Conservation (phyloP, 306 rosid species). For the Vigna trinervia region DNA sequence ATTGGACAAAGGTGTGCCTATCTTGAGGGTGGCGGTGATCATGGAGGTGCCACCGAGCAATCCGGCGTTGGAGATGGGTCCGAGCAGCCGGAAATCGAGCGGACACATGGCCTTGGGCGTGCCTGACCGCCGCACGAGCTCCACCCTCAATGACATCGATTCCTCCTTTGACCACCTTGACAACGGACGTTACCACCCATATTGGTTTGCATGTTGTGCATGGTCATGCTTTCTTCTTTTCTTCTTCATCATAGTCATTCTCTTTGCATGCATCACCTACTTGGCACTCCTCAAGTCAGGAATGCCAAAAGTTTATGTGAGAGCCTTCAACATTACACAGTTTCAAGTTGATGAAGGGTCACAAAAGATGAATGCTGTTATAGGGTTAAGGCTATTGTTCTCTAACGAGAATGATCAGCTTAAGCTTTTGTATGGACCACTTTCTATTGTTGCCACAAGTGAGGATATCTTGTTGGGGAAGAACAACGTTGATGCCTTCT, state of each 20-base stretch:
- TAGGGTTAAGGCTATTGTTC: constrained; percentile 36
- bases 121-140: not conserved
- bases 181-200: constrained; percentile 18
- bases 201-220: constrained; percentile 45
- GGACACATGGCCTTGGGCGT: constrained; percentile 43
- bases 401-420: constrained; percentile 54
- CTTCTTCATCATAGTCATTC: constrained; percentile 34
- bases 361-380: not conserved
- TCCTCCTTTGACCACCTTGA: constrained; percentile 26
- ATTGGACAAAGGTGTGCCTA: not conserved
- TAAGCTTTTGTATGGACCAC: constrained; percentile 42
- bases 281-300: constrained; percentile 48
- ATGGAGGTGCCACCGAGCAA: constrained; percentile 29
- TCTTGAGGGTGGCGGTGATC: constrained; percentile 36
- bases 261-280: constrained; percentile 47
- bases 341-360: constrained; percentile 40
- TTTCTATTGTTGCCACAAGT: constrained; percentile 23
- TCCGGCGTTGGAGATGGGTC: not conserved
- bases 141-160: not conserved
- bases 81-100: not conserved
- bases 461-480: constrained; percentile 38
- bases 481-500: constrained; percentile 14
- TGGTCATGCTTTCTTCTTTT: constrained; percentile 49
- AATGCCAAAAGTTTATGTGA: constrained; percentile 52
- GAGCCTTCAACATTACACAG: constrained; percentile 29